A percentile compares a stretch with the other conserved stretches of the same genome.
Evolutionary conservation across 2,329 filamentous ascomycete genomes (phyloP).

Genomic region (Ascocoryne sarcoides): DNA sequence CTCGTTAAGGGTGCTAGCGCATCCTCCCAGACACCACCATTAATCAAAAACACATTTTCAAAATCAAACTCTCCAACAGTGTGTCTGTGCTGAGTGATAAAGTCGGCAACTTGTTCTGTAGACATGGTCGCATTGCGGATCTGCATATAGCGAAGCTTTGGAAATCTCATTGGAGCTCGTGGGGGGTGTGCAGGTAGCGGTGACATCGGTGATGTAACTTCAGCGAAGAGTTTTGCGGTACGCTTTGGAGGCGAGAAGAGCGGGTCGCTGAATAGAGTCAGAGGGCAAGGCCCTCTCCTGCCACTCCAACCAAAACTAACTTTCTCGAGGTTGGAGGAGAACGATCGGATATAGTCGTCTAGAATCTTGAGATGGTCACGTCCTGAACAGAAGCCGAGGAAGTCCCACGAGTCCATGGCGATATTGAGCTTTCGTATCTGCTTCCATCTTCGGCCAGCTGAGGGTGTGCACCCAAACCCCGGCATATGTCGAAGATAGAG

Average conservation of each 20-base stretch:
- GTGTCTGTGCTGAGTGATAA: constrained; percentile 58
- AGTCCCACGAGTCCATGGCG: constrained; percentile 63
- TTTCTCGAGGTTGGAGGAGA: constrained; percentile 57
- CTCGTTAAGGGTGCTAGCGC: constrained; percentile 63
- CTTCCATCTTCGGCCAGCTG: constrained; percentile 63
- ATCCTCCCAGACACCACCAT: constrained; percentile 68
- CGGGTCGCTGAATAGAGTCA: constrained; percentile 56
- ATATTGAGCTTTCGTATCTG: constrained; percentile 70
- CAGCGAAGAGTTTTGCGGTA: constrained; percentile 51
- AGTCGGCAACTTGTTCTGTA: constrained; percentile 57
- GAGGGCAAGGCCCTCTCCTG: constrained; percentile 61
- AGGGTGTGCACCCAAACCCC: constrained; percentile 67
- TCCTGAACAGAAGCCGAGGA: constrained; percentile 48
- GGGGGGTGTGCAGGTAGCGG: constrained; percentile 45
- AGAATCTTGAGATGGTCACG: constrained; percentile 69
- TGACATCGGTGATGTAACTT: constrained; percentile 57
- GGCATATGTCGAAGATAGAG: constrained; percentile 67
- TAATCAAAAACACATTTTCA: constrained; percentile 61
- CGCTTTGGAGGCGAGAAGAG: constrained; percentile 51
- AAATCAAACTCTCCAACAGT: constrained; percentile 73
- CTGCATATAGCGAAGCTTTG: constrained; percentile 57
- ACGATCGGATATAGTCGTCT: constrained; percentile 68
- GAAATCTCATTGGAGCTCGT: constrained; percentile 55
- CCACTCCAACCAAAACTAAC: constrained; percentile 73
- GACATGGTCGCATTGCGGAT: constrained; percentile 67